Conservation (phyloP, 306 rosid genomes). For the Rosa persica region DNA sequence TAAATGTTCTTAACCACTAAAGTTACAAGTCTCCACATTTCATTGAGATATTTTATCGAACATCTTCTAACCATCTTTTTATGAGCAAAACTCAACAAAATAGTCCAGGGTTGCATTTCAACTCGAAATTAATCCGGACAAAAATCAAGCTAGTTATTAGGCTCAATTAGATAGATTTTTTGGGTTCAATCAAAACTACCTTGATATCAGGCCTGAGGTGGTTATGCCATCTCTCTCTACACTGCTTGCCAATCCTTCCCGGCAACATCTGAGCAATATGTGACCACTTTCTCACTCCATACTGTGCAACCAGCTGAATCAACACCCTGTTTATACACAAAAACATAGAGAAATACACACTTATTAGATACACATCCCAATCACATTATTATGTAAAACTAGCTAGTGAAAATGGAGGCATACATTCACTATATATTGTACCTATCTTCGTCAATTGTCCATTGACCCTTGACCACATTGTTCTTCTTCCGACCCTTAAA, state of each 20-base stretch:
- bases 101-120: neutral
- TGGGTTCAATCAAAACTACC: constrained; percentile 36
- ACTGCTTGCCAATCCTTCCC: constrained; percentile 93
- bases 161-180: neutral
- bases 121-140: neutral
- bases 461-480: constrained; percentile 78
- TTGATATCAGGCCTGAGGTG: constrained; percentile 93
- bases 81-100: neutral
- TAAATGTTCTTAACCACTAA: neutral
- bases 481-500: constrained; percentile 54
- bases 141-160: neutral
- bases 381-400: neutral
- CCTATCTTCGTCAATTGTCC: constrained; percentile 94
- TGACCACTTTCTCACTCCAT: constrained; percentile 96
- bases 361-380: neutral
- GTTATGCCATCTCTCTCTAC: constrained; percentile 98
- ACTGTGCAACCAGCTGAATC: constrained; percentile 69
- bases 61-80: neutral
- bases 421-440: constrained; percentile 10
- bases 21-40: neutral
- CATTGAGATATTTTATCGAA: neutral
- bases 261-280: constrained; percentile 83
- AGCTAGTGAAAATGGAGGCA: neutral
- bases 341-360: neutral
- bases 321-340: constrained; percentile 46